These are phyloP conservation scores for Aspergillus sp. DNA, from an alignment of 2,329 filamentous ascomycete species.

Conservation along the genomic window DNA sequence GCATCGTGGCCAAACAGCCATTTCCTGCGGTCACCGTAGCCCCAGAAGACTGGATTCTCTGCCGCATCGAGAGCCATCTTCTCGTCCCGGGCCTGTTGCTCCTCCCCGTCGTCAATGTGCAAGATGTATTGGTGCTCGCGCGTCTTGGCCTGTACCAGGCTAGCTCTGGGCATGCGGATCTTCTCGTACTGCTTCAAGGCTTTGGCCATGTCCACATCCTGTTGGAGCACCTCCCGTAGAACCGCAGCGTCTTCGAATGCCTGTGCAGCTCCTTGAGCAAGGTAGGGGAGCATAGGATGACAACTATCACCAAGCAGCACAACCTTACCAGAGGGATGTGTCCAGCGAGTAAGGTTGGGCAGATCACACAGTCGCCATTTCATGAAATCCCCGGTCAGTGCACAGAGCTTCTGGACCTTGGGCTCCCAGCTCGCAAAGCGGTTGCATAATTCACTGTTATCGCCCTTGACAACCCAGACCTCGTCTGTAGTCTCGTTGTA, in stretches of 20 bases:
- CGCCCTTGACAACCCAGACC: neutral
- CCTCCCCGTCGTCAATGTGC: neutral
- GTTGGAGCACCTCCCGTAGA: neutral
- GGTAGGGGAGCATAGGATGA: conserved; percentile 8
- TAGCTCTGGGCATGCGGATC: neutral
- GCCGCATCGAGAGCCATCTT: neutral
- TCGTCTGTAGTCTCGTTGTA: neutral
- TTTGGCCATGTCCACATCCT: neutral
- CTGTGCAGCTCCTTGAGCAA: conserved; percentile 6
- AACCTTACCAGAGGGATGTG: neutral
- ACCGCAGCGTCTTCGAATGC: conserved; percentile 4
- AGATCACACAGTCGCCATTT: neutral
- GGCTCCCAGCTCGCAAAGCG: neutral
- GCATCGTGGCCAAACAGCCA: too few relatives aligned
- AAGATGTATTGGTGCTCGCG: neutral
- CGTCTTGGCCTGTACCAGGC: neutral
- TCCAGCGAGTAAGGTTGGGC: neutral
- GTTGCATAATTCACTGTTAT: neutral
- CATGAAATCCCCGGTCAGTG: neutral
- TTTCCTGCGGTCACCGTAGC: neutral
- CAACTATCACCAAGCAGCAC: conserved; percentile 4
- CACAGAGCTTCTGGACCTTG: neutral
- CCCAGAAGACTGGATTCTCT: neutral
- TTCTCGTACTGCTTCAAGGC: neutral
- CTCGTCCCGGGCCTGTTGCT: neutral